Conservation (phyloP, 495 filamentous ascomycete genomes). For the Aspergillus sclerotioniger region DNA sequence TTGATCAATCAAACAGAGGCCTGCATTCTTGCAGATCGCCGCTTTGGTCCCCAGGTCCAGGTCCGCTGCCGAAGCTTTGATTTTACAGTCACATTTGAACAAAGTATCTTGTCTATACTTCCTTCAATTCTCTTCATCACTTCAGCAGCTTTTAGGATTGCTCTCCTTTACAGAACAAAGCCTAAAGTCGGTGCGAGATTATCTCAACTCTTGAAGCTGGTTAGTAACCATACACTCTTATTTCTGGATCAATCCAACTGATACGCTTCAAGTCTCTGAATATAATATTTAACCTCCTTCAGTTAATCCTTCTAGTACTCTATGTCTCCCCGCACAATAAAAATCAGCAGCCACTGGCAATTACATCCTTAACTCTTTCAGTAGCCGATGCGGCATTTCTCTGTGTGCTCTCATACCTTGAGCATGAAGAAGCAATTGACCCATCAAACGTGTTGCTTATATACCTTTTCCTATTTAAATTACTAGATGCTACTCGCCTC, state of each 20-base stretch:
- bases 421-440: background rate
- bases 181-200: background rate
- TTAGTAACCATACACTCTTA: background rate
- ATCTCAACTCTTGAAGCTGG: background rate
- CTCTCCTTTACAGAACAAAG: background rate
- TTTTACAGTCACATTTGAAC: slow-evolving; percentile 1
- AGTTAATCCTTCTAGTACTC: background rate
- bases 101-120: background rate
- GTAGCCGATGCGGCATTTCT: background rate
- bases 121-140: background rate
- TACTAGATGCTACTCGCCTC: background rate
- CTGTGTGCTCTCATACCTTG: background rate
- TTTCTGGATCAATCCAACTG: background rate
- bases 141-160: background rate
- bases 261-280: background rate
- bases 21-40: background rate
- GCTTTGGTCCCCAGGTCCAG: background rate
- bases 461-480: background rate
- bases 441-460: background rate
- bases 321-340: background rate
- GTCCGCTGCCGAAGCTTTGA: slow-evolving; percentile 4
- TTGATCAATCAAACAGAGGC: background rate
- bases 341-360: background rate
- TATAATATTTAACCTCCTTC: background rate
- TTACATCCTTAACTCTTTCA: background rate